Evolutionary conservation across 331 rosid species (phyloP).

Genomic region (Malus hybrid): DNA sequence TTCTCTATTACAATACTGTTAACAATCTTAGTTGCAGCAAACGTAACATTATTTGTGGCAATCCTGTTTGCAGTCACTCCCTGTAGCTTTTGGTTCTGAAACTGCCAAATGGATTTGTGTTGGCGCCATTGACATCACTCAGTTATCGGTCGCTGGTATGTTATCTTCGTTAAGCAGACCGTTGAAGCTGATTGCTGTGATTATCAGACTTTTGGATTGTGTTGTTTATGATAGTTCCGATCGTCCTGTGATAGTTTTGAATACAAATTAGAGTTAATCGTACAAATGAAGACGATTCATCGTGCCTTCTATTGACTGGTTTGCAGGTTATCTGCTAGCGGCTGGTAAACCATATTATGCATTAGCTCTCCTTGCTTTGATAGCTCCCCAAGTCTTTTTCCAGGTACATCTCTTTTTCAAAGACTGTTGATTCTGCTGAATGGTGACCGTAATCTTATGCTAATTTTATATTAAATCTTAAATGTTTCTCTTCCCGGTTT

Average conservation of each 20-base stretch:
- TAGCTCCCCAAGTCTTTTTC: constrained; percentile 74
- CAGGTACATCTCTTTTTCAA: constrained; percentile 44
- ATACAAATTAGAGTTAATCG: neutral
- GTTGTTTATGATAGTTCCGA: neutral
- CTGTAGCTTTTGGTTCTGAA: constrained; percentile 95
- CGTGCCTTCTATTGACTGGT: neutral
- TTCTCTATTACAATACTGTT: constrained; percentile 3
- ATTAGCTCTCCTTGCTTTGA: constrained; percentile 68
- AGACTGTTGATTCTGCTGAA: neutral
- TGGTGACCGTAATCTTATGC: neutral
- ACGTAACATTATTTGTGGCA: constrained; percentile 17
- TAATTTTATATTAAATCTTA: no score
- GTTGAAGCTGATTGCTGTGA: neutral
- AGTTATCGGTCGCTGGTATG: constrained; percentile 81
- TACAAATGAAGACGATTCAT: neutral
- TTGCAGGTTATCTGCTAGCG: constrained; percentile 78
- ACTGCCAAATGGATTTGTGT: constrained; percentile 98
- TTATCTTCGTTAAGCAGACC: neutral
- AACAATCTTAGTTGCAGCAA: neutral
- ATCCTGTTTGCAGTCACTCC: constrained; percentile 72
- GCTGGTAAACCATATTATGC: constrained; percentile 89
- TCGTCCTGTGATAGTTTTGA: neutral
- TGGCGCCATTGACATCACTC: constrained; percentile 94
- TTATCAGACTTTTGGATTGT: neutral
- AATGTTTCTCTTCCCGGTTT: neutral